Conservation (phyloP, 495 filamentous ascomycete genomes). For the Talaromyces trachyspermus region DNA sequence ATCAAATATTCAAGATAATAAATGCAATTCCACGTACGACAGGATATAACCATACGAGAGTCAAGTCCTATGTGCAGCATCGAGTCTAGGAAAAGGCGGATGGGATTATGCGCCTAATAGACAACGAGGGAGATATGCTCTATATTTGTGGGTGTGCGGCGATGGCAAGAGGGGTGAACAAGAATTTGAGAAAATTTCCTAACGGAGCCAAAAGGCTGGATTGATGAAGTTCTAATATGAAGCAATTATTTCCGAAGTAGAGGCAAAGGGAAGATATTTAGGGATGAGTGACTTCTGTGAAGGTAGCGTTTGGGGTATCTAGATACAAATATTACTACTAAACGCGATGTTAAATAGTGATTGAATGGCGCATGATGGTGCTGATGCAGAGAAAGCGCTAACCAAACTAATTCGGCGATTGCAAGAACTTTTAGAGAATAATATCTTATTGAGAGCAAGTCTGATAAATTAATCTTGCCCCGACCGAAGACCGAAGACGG, state of each 20-base stretch:
- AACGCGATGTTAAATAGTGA: too few species aligned
- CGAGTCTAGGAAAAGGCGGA: not conserved
- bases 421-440: too few species aligned
- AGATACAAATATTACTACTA: too few species aligned
- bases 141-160: constrained; percentile 32
- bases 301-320: too few species aligned
- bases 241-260: not conserved
- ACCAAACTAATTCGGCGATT: too few species aligned
- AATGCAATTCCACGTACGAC: constrained; percentile 11
- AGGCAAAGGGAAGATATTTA: not conserved
- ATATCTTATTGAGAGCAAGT: too few species aligned
- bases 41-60: too few species aligned
- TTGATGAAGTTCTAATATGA: not conserved
- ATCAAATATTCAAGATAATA: constrained; percentile 6
- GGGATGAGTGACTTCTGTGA: too few species aligned
- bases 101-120: not conserved
- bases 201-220: not conserved
- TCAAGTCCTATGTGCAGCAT: not conserved
- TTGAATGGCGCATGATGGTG: too few species aligned
- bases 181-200: not conserved
- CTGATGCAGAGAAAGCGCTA: too few species aligned
- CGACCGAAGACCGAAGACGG: too few species aligned
- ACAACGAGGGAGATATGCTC: constrained; percentile 14
- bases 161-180: constrained; percentile 31
- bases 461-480: too few species aligned